A percentile compares a stretch with the other conserved stretches of the same genome.
Conservation (phyloP, 371 early-diverging fungal species). For the Encephalitozoon hellem region DNA sequence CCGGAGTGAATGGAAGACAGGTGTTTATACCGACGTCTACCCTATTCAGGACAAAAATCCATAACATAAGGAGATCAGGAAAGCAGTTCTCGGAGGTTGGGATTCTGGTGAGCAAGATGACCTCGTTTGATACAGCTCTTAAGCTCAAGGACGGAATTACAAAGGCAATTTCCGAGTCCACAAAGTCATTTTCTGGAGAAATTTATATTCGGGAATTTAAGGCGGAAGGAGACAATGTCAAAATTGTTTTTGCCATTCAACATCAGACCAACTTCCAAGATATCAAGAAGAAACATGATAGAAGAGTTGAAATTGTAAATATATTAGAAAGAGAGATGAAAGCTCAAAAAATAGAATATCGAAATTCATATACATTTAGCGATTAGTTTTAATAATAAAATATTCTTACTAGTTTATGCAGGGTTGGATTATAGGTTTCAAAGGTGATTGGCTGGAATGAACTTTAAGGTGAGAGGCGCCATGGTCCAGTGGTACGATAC, state of each 20-base stretch:
- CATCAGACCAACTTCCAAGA: constrained; percentile 58
- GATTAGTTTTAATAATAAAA: background rate
- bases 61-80: constrained; percentile 58
- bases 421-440: no score
- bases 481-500: constrained; percentile 55
- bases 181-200: constrained; percentile 41
- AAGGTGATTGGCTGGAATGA: background rate
- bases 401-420: background rate
- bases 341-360: background rate
- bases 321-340: constrained; percentile 37
- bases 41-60: constrained; percentile 50
- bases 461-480: background rate
- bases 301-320: constrained; percentile 37
- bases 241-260: constrained; percentile 46
- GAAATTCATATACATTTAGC: constrained; percentile 18
- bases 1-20: constrained; percentile 42
- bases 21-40: constrained; percentile 57
- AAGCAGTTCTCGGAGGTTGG: constrained; percentile 47
- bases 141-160: constrained; percentile 39
- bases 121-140: constrained; percentile 38
- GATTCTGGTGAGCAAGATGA: constrained; percentile 28
- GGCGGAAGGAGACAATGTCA: constrained; percentile 16
- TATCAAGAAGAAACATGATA: constrained; percentile 31
- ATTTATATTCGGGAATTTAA: constrained; percentile 47
- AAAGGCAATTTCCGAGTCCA: constrained; percentile 28